Conservation (phyloP, 108 stramenopile genomes). For the Halocafeteria seosinensis region DNA sequence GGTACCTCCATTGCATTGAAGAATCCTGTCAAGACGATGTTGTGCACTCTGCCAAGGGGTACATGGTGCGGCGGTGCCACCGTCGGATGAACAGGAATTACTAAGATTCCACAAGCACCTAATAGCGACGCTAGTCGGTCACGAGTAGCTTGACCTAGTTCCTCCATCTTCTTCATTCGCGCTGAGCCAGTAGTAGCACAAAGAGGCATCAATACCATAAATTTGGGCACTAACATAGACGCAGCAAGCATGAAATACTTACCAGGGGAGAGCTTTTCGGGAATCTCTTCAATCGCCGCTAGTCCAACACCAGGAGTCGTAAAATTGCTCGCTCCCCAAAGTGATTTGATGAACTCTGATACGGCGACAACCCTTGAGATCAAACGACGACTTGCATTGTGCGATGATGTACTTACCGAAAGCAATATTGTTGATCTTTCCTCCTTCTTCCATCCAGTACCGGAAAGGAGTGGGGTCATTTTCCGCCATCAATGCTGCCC, state of each 20-base stretch:
- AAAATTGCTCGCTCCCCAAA: too few relatives aligned
- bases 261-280: background rate
- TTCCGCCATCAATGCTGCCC: background rate
- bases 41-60: background rate
- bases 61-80: background rate
- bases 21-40: background rate
- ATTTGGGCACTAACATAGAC: too few relatives aligned
- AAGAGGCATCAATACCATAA: too few relatives aligned
- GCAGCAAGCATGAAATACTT: too few relatives aligned
- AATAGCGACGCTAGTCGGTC: background rate
- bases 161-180: background rate
- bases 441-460: background rate
- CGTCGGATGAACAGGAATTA: background rate
- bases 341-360: background rate
- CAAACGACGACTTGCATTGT: background rate
- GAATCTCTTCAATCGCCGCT: background rate
- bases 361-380: background rate
- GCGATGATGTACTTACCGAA: background rate
- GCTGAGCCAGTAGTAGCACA: too few relatives aligned
- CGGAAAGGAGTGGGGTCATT: background rate
- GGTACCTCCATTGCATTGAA: background rate
- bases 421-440: background rate
- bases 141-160: background rate
- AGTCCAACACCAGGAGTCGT: background rate
- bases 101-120: background rate